Evolutionary conservation across 2,329 filamentous ascomycete genomes (phyloP).

Genomic region (Xylariales sp.): DNA sequence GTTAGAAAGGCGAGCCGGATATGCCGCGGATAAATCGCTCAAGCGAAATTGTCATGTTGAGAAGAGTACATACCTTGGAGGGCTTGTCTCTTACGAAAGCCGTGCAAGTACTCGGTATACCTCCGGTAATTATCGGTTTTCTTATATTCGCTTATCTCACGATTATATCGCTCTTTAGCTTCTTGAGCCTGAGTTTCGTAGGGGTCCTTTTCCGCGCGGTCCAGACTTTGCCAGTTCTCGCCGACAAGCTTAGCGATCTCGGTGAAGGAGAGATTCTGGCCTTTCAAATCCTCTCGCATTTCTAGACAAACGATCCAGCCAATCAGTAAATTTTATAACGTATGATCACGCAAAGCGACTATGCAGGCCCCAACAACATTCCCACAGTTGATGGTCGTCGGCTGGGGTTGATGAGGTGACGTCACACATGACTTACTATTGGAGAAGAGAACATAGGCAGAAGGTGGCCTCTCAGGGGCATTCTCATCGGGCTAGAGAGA

Average conservation of each 20-base stretch:
- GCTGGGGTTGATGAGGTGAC: not conserved
- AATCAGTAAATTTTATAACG: too few species aligned
- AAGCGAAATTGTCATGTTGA: not conserved
- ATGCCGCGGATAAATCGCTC: not conserved
- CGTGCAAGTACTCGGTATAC: slow-evolving; percentile 68
- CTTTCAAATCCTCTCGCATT: slow-evolving; percentile 73
- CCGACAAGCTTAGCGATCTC: slow-evolving; percentile 81
- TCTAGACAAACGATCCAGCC: slow-evolving; percentile 39
- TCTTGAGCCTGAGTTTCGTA: slow-evolving; percentile 68
- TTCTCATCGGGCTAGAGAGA: slow-evolving; percentile 65
- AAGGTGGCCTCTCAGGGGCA: slow-evolving; percentile 75
- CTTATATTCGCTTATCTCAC: slow-evolving; percentile 71
- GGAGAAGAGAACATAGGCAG: slow-evolving; percentile 81
- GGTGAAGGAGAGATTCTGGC: slow-evolving; percentile 72
- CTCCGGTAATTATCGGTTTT: slow-evolving; percentile 66
- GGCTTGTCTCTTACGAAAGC: slow-evolving; percentile 72
- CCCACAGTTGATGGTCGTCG: too few species aligned
- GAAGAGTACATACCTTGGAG: slow-evolving; percentile 42
- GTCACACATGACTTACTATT: slow-evolving; percentile 59
- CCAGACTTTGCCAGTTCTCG: slow-evolving; percentile 74
- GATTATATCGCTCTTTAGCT: slow-evolving; percentile 73
- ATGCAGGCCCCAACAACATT: too few species aligned
- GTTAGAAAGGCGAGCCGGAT: slow-evolving; percentile 5
- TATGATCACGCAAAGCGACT: too few species aligned
- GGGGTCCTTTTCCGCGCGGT: slow-evolving; percentile 61